Base-by-base conservation (phyloP, 306 rosid genomes). In the Sphenostylis stenocarpa region DNA sequence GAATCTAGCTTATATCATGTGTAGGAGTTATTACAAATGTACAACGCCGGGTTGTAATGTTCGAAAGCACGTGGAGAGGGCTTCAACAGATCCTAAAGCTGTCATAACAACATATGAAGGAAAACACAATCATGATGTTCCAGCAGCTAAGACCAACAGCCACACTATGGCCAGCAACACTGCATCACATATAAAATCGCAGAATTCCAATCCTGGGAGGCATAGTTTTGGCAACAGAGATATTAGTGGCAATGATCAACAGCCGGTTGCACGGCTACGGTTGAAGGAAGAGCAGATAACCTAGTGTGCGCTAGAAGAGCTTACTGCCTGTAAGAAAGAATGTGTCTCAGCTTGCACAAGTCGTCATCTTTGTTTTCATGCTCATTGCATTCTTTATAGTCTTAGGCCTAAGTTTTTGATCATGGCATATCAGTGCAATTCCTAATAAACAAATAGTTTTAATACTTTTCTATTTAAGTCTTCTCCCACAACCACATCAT, bases 21-120 rank as follows among this genome's bases (percentile, higher is more conserved):
- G 17, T 85, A 93, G 98, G 93, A 93, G 98, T 89, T 93, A 93
- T 67, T 93, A 93, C 76, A 93, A 91, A 85, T 91, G 98, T 81
- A 91, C 98, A n/a, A 89, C 89, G 10, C 76, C 60, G 0, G 96
- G 87, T 48, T 93, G 98, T 78, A 89, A 88, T 16, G 98, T 93
- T 15, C 91, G 98, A 26, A 93, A 93, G 80, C 97, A 93, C 6
- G 89, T 93, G 0, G 98, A 93, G 85, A 89, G 98, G 72, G 98
- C 97, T 44, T 86, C 98, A 0, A 72, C 92, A 0, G 98, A 93
- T 80, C 93, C 88, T 7, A 93, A 91, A 86, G 98, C 96, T 28
- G 97, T 93, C 58, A 91, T 93, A 78, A 91, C 98, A 66, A 89
- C 98, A 20, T 93, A 93, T 2, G 98, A 93, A 82, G 97, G 98